These are phyloP conservation scores for Periconia sp. DNA, from an alignment of 2,329 filamentous ascomycete genomes.

Conservation along the genomic window DNA sequence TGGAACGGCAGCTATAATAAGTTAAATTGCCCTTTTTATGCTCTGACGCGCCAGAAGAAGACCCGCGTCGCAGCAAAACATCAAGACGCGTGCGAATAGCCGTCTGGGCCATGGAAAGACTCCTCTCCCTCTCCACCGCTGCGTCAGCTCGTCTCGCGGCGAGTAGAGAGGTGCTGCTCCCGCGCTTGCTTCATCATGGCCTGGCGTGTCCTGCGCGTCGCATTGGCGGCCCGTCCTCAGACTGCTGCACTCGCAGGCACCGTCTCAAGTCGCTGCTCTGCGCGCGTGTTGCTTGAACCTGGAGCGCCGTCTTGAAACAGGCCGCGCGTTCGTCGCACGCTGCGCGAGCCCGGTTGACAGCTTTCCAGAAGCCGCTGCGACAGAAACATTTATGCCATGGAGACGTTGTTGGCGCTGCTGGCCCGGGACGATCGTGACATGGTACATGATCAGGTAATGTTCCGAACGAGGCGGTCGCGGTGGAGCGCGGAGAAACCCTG, in stretches of 20 bases:
- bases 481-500: conserved; percentile 47
- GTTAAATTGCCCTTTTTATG: conserved; percentile 37
- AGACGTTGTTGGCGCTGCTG: conserved; percentile 22
- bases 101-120: conserved; percentile 17
- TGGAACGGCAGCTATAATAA: conserved; percentile 22
- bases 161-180: too few relatives aligned
- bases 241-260: conserved; percentile 5
- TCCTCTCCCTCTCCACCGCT: too few relatives aligned
- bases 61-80: conserved; percentile 26
- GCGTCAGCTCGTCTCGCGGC: conserved; percentile 3
- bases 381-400: conserved; percentile 27
- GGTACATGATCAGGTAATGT: conserved; percentile 45
- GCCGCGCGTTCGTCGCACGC: conserved; percentile 26
- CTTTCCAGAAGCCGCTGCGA: conserved; percentile 34
- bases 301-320: conserved; percentile 28
- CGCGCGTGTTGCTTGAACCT: conserved; percentile 17
- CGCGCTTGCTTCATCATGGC: too few relatives aligned
- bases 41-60: conserved; percentile 28
- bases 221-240: too few relatives aligned
- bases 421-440: conserved; percentile 39
- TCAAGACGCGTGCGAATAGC: conserved; percentile 21
- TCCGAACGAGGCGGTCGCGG: conserved; percentile 45
- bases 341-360: conserved; percentile 19
- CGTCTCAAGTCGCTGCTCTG: conserved; percentile 26
- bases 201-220: too few relatives aligned